Evolutionary conservation across 176 grass and related monocot genomes (phyloP), one percentile per base, ranked within the genome.

Genomic region (Carex cristatella): DNA sequence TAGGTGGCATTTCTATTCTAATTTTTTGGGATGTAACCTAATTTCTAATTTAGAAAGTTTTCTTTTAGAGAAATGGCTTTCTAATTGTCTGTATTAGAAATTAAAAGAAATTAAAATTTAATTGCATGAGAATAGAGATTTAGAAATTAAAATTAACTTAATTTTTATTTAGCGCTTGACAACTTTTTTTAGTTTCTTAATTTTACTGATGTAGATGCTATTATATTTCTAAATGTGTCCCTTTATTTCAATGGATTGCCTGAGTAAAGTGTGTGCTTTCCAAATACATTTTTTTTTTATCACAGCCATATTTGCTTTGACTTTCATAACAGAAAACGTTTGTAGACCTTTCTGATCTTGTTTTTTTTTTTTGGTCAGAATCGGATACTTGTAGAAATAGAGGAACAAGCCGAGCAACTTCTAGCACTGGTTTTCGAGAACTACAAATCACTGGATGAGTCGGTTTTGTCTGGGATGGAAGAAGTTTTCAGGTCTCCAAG

Each of bases 391-490:
- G 91, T 89, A 69, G 93, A 99, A 92, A 91, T 94, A 30, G 88
- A 95, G 85, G 96, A 99, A 78, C 93, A 99, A 86, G 89, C 90
- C 46, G 96, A 94, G 58, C 96, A 94, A 81, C 92, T 92, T 86
- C 79, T 99, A 68, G 90, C 93, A 6, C 88, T 94, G 83, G 86
- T 89, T 72, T 95, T 95, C 79, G 93, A 99, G 84, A 99, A 99
- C 81, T 99, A 99, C 93, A 99, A 99, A 68, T 95, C 93, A 1
- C 71, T 99, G 4, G 86, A 99, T 90, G 96, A 99, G 11, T 94
- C 91, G 59, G 10, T 91, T 79, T 82, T 87, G 28, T 99, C 90
- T 4, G 96, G 96, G 70, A 87, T 95, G 82, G 70, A 70, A 69
- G 93, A 99, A 88, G 91, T 89, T 35, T 99, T 95, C 74, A 92